phyloP scores from a whole-genome alignment of 805 yeast species.

The Ogataea populi-albae region DNA sequence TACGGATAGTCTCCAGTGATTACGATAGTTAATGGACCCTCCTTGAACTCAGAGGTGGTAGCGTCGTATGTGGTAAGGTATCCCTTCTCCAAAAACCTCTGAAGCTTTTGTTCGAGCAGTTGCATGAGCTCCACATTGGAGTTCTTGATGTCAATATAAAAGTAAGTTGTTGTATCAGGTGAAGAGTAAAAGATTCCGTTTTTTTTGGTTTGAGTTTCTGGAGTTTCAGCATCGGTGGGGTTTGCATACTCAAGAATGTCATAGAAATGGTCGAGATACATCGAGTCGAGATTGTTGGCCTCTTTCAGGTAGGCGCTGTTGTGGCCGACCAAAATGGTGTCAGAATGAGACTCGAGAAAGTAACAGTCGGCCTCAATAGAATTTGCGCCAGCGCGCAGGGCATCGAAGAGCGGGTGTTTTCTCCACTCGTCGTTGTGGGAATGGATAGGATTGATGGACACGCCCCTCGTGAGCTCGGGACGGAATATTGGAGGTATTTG shows the following conservation, averaged over 20 bases:
- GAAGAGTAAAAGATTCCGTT: constrained; percentile 44
- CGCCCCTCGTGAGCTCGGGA: constrained; percentile 26
- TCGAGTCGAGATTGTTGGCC: constrained; percentile 42
- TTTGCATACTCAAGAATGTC: constrained; percentile 49
- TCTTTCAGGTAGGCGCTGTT: constrained; percentile 41
- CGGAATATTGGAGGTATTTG: constrained; percentile 3
- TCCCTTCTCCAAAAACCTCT: constrained; percentile 43
- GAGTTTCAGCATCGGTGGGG: not conserved
- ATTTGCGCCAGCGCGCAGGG: constrained; percentile 47
- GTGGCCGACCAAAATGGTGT: constrained; percentile 60
- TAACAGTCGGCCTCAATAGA: constrained; percentile 70
- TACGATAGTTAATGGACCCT: constrained; percentile 59
- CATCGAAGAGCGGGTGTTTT: constrained; percentile 53
- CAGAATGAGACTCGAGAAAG: constrained; percentile 35
- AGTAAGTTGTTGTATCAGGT: constrained; percentile 47
- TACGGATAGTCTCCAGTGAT: constrained; percentile 65
- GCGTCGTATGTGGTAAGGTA: constrained; percentile 50
- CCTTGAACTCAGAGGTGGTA: constrained; percentile 30
- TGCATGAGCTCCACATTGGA: constrained; percentile 39
- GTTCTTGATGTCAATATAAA: constrained; percentile 64
- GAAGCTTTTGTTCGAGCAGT: constrained; percentile 42
- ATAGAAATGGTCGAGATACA: constrained; percentile 55
- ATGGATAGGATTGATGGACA: constrained; percentile 41
- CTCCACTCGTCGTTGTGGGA: constrained; percentile 76
- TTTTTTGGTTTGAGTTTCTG: constrained; percentile 2